Percentiles rank a stretch among this genome's conserved stretches.
phyloP scores from a whole-genome alignment of 768 basidiomycete genomes.

The Kwoniella bestiolae region DNA sequence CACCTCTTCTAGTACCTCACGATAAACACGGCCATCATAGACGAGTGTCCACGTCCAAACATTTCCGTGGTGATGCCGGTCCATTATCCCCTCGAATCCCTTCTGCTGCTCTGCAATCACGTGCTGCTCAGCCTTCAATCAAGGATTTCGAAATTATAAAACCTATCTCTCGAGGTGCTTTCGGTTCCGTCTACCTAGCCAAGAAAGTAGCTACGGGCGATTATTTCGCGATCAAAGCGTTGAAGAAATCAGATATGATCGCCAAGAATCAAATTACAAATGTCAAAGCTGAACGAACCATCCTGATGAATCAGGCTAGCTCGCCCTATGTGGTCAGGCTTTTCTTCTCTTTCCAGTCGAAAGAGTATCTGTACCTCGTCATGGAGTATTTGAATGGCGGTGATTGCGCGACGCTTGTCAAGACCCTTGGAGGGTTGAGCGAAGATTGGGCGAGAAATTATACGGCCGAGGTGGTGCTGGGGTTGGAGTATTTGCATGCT shows the following conservation, averaged over 20 bases:
- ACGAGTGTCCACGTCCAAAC: constrained; percentile 36
- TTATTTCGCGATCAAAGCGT: constrained; percentile 99
- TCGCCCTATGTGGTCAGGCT: constrained; percentile 97
- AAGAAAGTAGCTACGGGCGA: constrained; percentile 98
- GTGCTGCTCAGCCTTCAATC: constrained; percentile 85
- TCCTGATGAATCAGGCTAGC: constrained; percentile 98
- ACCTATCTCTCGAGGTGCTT: constrained; percentile 97
- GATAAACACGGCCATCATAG: constrained; percentile 38
- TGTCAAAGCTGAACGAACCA: constrained; percentile 99
- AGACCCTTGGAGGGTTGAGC: constrained; percentile 83
- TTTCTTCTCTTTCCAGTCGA: constrained; percentile 99
- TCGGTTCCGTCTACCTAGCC: constrained; percentile 95
- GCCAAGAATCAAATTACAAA: constrained; percentile 99
- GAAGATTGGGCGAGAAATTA: constrained; percentile 98
- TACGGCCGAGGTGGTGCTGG: constrained; percentile 92
- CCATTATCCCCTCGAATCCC: constrained; percentile 88
- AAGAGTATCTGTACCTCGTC: constrained; percentile 96
- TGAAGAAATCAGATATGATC: constrained; percentile 99
- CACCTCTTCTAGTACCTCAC: constrained; percentile 34
- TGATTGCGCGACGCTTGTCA: constrained; percentile 95
- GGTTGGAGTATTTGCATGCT: constrained; percentile 94
- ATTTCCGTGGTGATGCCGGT: constrained; percentile 48
- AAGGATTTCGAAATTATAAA: constrained; percentile 99
- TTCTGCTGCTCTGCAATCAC: constrained; percentile 73
- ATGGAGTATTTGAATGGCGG: constrained; percentile 99